These are phyloP conservation scores for Fusarium drepaniforme DNA, from an alignment of 2,329 filamentous ascomycete species.

Conservation along the genomic window DNA sequence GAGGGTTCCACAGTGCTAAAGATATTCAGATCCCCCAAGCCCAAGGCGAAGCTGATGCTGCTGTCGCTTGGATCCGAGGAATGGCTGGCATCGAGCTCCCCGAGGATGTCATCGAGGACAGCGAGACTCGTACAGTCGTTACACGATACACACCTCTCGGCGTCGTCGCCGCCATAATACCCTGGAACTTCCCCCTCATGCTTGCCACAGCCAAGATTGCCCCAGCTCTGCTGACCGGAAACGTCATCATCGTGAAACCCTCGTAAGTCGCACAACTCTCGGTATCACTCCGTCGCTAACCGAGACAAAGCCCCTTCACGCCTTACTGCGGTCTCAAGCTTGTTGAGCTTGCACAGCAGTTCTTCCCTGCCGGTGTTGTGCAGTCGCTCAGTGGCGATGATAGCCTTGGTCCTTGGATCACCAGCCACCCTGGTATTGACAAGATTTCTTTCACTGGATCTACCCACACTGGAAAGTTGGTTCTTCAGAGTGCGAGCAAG, in stretches of 20 bases:
- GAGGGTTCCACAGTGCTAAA: not conserved
- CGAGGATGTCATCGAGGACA: slow-evolving; percentile 56
- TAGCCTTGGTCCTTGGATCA: slow-evolving; percentile 69
- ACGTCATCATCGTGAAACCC: slow-evolving; percentile 67
- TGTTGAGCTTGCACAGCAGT: slow-evolving; percentile 66
- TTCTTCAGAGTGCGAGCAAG: slow-evolving; percentile 67
- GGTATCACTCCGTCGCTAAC: not conserved
- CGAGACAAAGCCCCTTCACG: slow-evolving; percentile 57
- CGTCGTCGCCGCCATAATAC: slow-evolving; percentile 61
- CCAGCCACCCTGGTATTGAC: slow-evolving; percentile 68
- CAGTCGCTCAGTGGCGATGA: slow-evolving; percentile 72
- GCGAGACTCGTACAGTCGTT: slow-evolving; percentile 44
- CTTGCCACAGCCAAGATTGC: slow-evolving; percentile 66
- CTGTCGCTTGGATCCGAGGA: slow-evolving; percentile 45
- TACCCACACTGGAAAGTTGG: slow-evolving; percentile 69
- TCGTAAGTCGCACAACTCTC: slow-evolving; percentile 54
- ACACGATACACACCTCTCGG: slow-evolving; percentile 56
- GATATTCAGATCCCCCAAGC: slow-evolving; percentile 31
- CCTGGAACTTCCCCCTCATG: slow-evolving; percentile 70
- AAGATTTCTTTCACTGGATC: slow-evolving; percentile 76
- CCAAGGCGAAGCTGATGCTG: slow-evolving; percentile 36
- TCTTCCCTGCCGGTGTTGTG: slow-evolving; percentile 73
- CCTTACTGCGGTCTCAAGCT: slow-evolving; percentile 71
- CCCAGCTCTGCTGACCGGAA: slow-evolving; percentile 68
- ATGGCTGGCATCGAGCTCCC: slow-evolving; percentile 44